Evolutionary conservation across 139 green algal species (phyloP).

Genomic region (Chlorella vulgaris): DNA sequence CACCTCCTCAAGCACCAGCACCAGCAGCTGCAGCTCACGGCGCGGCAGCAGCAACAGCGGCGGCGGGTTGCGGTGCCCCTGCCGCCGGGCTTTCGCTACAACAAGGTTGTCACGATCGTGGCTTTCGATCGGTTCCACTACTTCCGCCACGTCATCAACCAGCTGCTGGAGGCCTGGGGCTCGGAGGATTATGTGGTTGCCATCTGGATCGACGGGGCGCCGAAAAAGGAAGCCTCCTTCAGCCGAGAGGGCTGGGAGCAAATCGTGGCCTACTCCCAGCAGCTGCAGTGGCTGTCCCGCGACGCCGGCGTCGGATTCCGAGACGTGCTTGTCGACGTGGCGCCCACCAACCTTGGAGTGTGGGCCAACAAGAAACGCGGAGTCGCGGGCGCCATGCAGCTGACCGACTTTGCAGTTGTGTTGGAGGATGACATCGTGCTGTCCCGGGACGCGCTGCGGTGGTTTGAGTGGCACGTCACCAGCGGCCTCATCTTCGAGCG

Average conservation of each 20-base stretch:
- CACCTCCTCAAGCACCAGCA: not conserved
- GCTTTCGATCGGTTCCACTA: slow-evolving; percentile 21
- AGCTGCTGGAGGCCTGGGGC: slow-evolving; percentile 18
- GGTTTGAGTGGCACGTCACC: slow-evolving; percentile 35
- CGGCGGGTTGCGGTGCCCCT: no score
- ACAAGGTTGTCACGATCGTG: slow-evolving; percentile 17
- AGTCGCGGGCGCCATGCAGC: slow-evolving; percentile 1
- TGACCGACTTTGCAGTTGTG: slow-evolving; percentile 14
- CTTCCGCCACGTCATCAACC: slow-evolving; percentile 11
- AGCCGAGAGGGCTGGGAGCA: not conserved
- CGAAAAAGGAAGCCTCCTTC: not conserved
- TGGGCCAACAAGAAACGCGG: slow-evolving; percentile 33
- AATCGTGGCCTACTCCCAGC: not conserved
- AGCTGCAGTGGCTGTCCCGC: slow-evolving; percentile 26
- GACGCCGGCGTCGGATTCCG: slow-evolving; percentile 2
- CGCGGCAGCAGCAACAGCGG: not conserved
- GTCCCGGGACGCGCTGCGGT: slow-evolving; percentile 23
- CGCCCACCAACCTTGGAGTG: slow-evolving; percentile 14
- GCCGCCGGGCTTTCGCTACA: slow-evolving; percentile 2
- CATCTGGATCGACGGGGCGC: slow-evolving; percentile 12
- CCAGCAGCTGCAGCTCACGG: not conserved
- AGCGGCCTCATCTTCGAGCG: slow-evolving; percentile 14
- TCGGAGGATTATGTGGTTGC: not conserved
- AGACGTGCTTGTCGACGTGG: slow-evolving; percentile 8
- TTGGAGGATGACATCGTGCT: slow-evolving; percentile 21